These are phyloP conservation scores for Malassezia pachydermatis DNA, from an alignment of 1,284 basidiomycete genomes.

Conservation along the genomic window DNA sequence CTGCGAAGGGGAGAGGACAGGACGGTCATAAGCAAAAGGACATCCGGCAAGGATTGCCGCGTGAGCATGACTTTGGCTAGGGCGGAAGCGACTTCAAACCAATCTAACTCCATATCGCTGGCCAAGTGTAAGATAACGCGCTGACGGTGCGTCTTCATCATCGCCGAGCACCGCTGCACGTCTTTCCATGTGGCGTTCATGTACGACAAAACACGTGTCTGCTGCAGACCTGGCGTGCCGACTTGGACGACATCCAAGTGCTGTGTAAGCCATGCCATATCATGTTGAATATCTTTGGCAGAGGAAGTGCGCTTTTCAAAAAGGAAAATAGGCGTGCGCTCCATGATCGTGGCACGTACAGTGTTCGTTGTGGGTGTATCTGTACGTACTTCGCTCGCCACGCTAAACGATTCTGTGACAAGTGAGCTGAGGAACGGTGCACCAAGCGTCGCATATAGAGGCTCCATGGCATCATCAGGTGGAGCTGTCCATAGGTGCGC, in stretches of 20 bases:
- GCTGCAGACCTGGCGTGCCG: slow-evolving; percentile 30
- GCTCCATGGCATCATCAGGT: slow-evolving; percentile 67
- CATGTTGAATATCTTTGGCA: slow-evolving; percentile 57
- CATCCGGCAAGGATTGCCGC: slow-evolving; percentile 40
- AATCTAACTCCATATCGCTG: slow-evolving; percentile 64
- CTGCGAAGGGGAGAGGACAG: slow-evolving; percentile 76
- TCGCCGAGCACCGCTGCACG: slow-evolving; percentile 39
- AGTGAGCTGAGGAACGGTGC: slow-evolving; percentile 62
- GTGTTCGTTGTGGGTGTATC: slow-evolving; percentile 33
- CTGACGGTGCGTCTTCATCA: slow-evolving; percentile 48
- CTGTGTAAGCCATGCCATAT: slow-evolving; percentile 65
- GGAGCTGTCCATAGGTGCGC: slow-evolving; percentile 61
- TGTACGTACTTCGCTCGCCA: slow-evolving; percentile 49
- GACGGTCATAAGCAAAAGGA: slow-evolving; percentile 76
- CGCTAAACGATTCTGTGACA: slow-evolving; percentile 65
- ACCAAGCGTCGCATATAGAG: slow-evolving; percentile 50
- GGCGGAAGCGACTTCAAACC: slow-evolving; percentile 60
- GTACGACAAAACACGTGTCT: slow-evolving; percentile 34
- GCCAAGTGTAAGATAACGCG: slow-evolving; percentile 69
- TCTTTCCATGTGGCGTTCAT: slow-evolving; percentile 26
- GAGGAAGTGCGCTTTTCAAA: slow-evolving; percentile 66
- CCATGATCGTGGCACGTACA: slow-evolving; percentile 56
- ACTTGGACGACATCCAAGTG: slow-evolving; percentile 52
- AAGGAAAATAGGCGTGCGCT: slow-evolving; percentile 80
- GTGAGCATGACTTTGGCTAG: slow-evolving; percentile 38